Conservation (phyloP, 2,329 filamentous ascomycete species). For the Pseudogymnoascus sp. region DNA sequence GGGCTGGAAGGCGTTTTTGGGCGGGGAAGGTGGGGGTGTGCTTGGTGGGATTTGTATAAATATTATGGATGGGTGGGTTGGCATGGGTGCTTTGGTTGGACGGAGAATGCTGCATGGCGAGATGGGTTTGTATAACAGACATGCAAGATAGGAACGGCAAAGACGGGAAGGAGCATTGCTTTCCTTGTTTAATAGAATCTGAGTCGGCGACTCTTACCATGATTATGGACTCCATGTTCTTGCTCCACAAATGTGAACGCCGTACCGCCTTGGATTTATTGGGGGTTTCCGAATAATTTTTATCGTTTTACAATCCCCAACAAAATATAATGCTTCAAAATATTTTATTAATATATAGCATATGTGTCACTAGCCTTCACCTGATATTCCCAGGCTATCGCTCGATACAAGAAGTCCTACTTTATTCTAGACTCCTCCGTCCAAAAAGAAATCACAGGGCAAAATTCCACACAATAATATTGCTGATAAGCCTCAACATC, state of each 20-base stretch:
- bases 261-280: neutral
- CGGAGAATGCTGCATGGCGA: neutral
- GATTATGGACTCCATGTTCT: neutral
- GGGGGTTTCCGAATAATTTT: neutral
- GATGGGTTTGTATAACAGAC: conserved; percentile 3
- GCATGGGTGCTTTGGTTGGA: neutral
- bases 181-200: neutral
- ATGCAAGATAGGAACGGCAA: neutral
- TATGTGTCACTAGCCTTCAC: neutral
- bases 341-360: neutral
- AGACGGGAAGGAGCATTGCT: neutral
- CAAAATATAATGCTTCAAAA: neutral
- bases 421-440: neutral
- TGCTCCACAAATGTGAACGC: neutral
- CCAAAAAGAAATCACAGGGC: neutral
- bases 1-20: conserved; percentile 8
- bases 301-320: neutral
- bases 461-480: neutral
- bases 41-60: conserved; percentile 6
- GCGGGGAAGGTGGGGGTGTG: neutral
- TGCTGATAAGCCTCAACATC: neutral
- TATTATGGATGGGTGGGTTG: neutral
- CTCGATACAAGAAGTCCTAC: neutral
- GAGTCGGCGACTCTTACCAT: neutral
- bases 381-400: no score